phyloP scores from a whole-genome alignment of 2,329 filamentous ascomycete genomes.

The Colletotrichum australisinense region DNA sequence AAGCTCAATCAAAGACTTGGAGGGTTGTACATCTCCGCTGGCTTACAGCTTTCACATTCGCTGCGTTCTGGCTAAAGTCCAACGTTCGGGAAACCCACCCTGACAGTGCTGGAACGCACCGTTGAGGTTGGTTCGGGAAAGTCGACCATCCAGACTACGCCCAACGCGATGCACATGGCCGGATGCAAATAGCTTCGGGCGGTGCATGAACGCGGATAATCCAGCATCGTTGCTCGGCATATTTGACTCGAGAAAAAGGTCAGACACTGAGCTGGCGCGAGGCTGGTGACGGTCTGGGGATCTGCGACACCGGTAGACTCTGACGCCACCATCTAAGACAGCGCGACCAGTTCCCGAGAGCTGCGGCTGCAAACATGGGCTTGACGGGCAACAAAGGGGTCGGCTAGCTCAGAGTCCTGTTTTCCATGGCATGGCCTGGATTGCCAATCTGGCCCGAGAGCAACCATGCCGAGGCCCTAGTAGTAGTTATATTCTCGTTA shows the following conservation, averaged over 20 bases:
- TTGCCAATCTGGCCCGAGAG: neutral
- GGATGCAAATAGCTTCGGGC: neutral
- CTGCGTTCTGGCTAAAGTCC: neutral
- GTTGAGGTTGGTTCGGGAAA: neutral
- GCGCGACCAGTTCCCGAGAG: neutral
- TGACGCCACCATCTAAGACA: constrained; percentile 13
- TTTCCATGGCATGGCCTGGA: neutral
- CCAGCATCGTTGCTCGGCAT: neutral
- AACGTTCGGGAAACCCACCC: too few relatives aligned
- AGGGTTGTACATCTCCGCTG: neutral
- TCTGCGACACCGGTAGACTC: constrained; percentile 19
- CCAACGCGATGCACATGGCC: neutral
- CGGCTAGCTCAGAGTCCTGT: neutral
- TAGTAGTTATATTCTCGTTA: neutral
- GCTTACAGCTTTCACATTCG: too few relatives aligned
- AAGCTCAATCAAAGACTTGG: neutral
- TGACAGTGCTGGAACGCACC: neutral
- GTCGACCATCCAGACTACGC: neutral
- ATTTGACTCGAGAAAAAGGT: constrained; percentile 5
- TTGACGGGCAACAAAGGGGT: neutral
- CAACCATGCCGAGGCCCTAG: neutral
- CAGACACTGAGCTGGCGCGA: neutral
- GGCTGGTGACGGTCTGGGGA: constrained; percentile 9
- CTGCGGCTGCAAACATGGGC: constrained; percentile 7
- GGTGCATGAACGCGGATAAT: neutral